Evolutionary conservation across 495 filamentous ascomycete species (phyloP).

Genomic region (Xeromyces bisporus): DNA sequence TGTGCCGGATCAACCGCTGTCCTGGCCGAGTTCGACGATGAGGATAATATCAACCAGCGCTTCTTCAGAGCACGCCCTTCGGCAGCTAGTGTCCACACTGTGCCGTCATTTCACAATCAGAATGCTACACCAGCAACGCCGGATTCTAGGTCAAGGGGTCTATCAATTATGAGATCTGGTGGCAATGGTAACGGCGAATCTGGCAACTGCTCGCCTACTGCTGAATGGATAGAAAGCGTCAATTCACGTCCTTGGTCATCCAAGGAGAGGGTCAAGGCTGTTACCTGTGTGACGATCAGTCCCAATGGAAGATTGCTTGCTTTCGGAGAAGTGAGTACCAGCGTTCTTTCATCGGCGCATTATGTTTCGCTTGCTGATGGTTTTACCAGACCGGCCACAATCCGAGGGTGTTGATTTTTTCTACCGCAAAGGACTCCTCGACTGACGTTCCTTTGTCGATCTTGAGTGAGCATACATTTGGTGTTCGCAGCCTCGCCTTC

Average conservation of each 20-base stretch:
- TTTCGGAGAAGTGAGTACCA: conserved; percentile 57
- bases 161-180: conserved; percentile 17
- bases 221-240: conserved; percentile 41
- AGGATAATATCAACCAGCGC: conserved; percentile 55
- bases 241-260: conserved; percentile 62
- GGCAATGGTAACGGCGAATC: conserved; percentile 11
- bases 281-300: conserved; percentile 85
- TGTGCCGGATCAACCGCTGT: conserved; percentile 90
- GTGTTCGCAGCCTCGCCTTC: conserved; percentile 77
- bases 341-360: too few relatives aligned
- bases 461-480: conserved; percentile 77
- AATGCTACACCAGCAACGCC: conserved; percentile 40
- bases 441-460: conserved; percentile 71
- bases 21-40: conserved; percentile 61
- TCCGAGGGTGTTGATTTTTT: conserved; percentile 81
- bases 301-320: conserved; percentile 79
- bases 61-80: conserved; percentile 82
- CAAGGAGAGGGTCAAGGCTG: conserved; percentile 82
- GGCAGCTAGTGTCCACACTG: conserved; percentile 45
- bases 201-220: conserved; percentile 19
- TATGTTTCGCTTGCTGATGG: conserved; percentile 6
- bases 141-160: conserved; percentile 19
- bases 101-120: conserved; percentile 37
- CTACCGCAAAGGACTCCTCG: conserved; percentile 52
- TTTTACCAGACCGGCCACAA: conserved; percentile 64